Base-by-base conservation (phyloP, 805 yeast genomes). In the Huiozyma sinensis region DNA sequence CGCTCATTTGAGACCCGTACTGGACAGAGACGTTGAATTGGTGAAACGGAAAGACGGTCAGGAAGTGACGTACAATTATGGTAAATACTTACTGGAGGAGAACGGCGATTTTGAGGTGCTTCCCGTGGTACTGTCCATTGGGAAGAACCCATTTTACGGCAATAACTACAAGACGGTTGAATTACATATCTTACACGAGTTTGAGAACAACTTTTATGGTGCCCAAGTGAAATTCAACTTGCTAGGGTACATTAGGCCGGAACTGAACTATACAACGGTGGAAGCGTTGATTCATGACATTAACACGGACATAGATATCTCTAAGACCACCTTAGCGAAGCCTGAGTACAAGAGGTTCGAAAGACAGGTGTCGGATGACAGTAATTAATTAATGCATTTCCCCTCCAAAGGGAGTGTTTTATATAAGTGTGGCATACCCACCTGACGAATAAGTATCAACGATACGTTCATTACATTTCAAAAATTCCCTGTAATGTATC, bases 41-140 rank as follows among this genome's bases (percentile, higher is more conserved):
- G 53, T 54, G 30, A 33, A 33, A 3, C 58, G 73, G 42, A 58
- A 57, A 13, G 73, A 71, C 50, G 68, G 64, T 7, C 47, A 66
- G 8, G 57, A 59, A 28, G 80, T 79, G 11, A 71, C 66, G 33
- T 76, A 81, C 58, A 82, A 77, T 46, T 77, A 75, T 55, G 96
- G 95, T 0, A 50, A 60, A 6, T 53, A 62, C 7, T 64, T 88
- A 44, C 43, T 49, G 11, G 52, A 42, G 0, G 55, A 52, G 3
- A 52, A 46, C 27, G 55, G 52, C n/a, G 75, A 71, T 36, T 65
- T 72, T 2, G 70, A 70, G 41, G 64, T 65, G 13, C 67, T 78
- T 28, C 97, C 97, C 0, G 87, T 88, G 81, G 98, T 92, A 7
- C 82, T 90, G 85, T 85, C 95, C 7, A 72, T 92, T 13, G 99